Percentiles rank a stretch among this genome's conserved stretches.
phyloP scores from a whole-genome alignment of 2,329 filamentous ascomycete species.

The Drechslerella stenobrocha region DNA sequence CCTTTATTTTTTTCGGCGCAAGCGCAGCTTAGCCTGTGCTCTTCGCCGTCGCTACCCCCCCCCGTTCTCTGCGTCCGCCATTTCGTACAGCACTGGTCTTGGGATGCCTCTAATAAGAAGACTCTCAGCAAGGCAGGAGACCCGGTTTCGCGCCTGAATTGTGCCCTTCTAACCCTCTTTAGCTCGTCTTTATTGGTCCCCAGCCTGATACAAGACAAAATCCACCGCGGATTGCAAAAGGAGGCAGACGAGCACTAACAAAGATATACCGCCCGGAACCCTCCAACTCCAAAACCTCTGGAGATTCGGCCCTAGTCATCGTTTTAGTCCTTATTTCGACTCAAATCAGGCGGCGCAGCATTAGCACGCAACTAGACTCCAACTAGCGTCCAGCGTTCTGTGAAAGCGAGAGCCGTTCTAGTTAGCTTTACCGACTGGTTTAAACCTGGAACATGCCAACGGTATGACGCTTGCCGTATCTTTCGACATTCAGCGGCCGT shows the following conservation, averaged over 20 bases:
- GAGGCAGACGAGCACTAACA: neutral
- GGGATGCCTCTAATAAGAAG: constrained; percentile 22
- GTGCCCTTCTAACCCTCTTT: constrained; percentile 10
- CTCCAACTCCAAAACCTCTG: neutral
- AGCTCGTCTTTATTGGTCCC: constrained; percentile 30
- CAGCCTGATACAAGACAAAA: constrained; percentile 47
- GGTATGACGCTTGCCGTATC: constrained; percentile 2
- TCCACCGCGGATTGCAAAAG: constrained; percentile 10
- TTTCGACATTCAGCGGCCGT: neutral
- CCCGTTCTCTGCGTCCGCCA: constrained; percentile 26
- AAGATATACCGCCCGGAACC: constrained; percentile 8
- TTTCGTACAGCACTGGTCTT: constrained; percentile 21
- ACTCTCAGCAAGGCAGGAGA: constrained; percentile 46
- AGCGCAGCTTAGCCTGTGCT: neutral
- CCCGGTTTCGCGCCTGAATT: constrained; percentile 44
- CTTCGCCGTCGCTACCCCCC: neutral
- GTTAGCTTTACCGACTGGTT: neutral
- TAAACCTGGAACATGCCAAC: constrained; percentile 7
- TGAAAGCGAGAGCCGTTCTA: neutral
- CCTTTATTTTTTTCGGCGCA: neutral
- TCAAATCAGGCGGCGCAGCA: constrained; percentile 7
- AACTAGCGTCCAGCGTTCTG: neutral
- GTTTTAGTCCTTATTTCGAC: neutral
- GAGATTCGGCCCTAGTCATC: neutral
- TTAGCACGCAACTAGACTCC: neutral